Conservation (phyloP, 495 filamentous ascomycete genomes). For the Aspergillus mulundensis region DNA sequence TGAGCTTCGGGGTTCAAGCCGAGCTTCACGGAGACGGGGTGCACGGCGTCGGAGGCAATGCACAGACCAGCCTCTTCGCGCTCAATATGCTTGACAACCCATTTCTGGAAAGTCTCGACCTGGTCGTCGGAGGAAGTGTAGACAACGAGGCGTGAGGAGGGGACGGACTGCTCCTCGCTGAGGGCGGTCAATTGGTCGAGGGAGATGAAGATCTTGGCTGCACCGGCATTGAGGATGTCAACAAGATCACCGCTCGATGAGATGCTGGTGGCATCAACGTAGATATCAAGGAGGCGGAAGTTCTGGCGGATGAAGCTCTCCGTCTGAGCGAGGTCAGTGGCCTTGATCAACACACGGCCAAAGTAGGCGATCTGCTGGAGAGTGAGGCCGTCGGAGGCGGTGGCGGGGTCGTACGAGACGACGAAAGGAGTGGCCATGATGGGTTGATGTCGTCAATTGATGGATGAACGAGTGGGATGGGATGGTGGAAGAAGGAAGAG, state of each 20-base stretch:
- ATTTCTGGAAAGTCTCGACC: slow-evolving; percentile 33
- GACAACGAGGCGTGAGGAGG: slow-evolving; percentile 55
- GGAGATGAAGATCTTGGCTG: slow-evolving; percentile 79
- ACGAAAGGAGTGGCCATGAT: slow-evolving; percentile 50
- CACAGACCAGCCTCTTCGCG: slow-evolving; percentile 52
- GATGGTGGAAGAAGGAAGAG: background rate
- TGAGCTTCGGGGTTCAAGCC: slow-evolving; percentile 36
- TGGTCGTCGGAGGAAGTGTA: slow-evolving; percentile 36
- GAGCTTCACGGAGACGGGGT: slow-evolving; percentile 42
- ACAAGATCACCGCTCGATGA: slow-evolving; percentile 65
- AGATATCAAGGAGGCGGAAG: slow-evolving; percentile 61
- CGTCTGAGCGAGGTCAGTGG: slow-evolving; percentile 53
- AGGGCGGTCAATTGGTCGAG: slow-evolving; percentile 58
- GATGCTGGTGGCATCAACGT: slow-evolving; percentile 72
- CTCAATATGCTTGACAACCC: slow-evolving; percentile 42
- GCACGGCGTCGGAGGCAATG: slow-evolving; percentile 46
- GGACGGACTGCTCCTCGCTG: slow-evolving; percentile 48
- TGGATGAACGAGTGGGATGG: background rate
- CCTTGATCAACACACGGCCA: slow-evolving; percentile 68
- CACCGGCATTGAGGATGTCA: slow-evolving; percentile 78
- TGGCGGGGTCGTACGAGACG: slow-evolving; percentile 43
- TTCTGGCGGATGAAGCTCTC: slow-evolving; percentile 67
- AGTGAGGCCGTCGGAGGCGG: slow-evolving; percentile 49
- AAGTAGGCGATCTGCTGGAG: slow-evolving; percentile 74
- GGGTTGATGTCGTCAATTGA: background rate